Evolutionary conservation across 441 rosid species (phyloP), one percentile per base, ranked within the genome.

Genomic region (Melianthus villosus): DNA sequence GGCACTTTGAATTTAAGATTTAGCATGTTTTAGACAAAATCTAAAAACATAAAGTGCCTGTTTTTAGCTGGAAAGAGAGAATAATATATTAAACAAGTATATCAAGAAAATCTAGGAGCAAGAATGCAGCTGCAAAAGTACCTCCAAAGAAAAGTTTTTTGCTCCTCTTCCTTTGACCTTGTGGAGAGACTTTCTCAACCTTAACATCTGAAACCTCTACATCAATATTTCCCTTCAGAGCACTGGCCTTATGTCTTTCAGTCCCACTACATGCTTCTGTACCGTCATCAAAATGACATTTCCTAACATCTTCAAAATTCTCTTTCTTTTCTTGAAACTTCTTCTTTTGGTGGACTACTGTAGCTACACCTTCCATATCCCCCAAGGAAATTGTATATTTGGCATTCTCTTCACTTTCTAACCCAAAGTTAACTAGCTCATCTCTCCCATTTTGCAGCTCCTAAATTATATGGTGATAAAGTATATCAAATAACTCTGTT

Each of bases 231-330:
- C 62, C 60, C 60, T 55, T 66, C 3, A 22, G 34, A 40, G 59
- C 50, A 55, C 42, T 56, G 36, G 42, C 40, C 56, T 41, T 69
- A 38, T 50, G 73, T 62, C 77, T 84, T 63, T 75, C 86, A 28
- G 73, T 73, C 46, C 72, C 79, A 30, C 79, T 79, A 48, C 91
- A 75, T 20, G 87, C 82, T 75, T 72, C 97, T 50, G 70, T 71
- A 46, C 70, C 82, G 50, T 73, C 92, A 64, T 74, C 93, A 62
- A 69, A 73, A 11, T 45, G 53, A 58, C 40, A 53, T 41, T 55
- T 66, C 57, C 54, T 62, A 30, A 44, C 63, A 54, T 69, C 79
- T 55, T 59, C 77, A 48, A 51, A 57, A 59, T 65, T 77, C 46
- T 67, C 62, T 52, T 54, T 72, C 61, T 72, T 74, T 53, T 55